phyloP scores from a whole-genome alignment of 2,329 filamentous ascomycete genomes.

The Chrysoporthe cubensis region DNA sequence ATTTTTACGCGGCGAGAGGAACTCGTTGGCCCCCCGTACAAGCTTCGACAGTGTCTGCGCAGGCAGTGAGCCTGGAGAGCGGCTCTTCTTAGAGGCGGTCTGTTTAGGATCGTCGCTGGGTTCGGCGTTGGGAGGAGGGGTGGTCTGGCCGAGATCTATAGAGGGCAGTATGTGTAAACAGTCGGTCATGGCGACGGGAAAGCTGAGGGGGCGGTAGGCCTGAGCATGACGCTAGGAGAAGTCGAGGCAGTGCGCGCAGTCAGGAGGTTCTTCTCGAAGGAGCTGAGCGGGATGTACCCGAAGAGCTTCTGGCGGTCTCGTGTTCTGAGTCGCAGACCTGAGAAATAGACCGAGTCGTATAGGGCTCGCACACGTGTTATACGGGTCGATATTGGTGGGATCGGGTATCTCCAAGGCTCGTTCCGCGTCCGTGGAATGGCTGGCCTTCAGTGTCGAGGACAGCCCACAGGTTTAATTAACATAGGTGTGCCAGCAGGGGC shows the following conservation, averaged over 20 bases:
- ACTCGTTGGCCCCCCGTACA: constrained; percentile 42
- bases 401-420: neutral
- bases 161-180: constrained; percentile 24
- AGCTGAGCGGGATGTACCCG: neutral
- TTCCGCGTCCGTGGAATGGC: neutral
- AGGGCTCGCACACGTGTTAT: neutral
- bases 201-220: neutral
- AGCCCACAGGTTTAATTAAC: neutral
- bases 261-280: neutral
- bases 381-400: neutral
- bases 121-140: constrained; percentile 5
- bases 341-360: neutral
- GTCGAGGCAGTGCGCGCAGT: neutral
- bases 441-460: neutral
- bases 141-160: constrained; percentile 4
- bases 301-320: neutral
- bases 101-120: constrained; percentile 2
- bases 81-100: constrained; percentile 10
- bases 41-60: constrained; percentile 32
- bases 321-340: neutral
- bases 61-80: constrained; percentile 15
- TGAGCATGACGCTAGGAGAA: constrained; percentile 18
- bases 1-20: constrained; percentile 54
- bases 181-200: constrained; percentile 26
- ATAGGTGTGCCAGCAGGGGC: neutral